Percentiles rank a stretch among this genome's conserved stretches.
Evolutionary conservation across 352 stramenopile genomes (phyloP).

Genomic region (Aphanomyces euteiches): DNA sequence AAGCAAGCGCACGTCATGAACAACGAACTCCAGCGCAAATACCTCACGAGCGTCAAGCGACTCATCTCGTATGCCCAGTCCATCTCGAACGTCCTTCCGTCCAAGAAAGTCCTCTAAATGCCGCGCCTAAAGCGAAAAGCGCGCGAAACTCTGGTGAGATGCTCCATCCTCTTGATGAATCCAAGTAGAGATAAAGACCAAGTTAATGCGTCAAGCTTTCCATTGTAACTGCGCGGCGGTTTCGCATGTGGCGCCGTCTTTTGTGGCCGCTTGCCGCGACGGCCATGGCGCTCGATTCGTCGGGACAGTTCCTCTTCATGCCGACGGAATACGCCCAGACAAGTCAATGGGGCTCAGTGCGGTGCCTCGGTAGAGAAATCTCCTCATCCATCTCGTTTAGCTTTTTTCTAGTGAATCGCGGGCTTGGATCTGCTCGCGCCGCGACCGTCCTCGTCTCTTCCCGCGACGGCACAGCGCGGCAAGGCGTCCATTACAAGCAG

Average conservation of each 20-base stretch:
- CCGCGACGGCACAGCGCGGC: conserved; percentile 44
- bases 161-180: no score
- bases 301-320: not conserved
- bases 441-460: conserved; percentile 46
- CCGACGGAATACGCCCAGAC: not conserved
- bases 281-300: not conserved
- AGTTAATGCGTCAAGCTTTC: no score
- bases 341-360: not conserved
- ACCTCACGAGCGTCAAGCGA: conserved; percentile 97
- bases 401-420: conserved; percentile 43
- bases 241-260: no score
- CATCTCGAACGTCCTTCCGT: conserved; percentile 72
- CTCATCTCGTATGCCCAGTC: conserved; percentile 97
- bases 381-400: not conserved
- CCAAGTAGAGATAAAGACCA: no score
- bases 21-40: conserved; percentile 98
- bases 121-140: no score
- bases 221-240: no score
- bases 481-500: conserved; percentile 49
- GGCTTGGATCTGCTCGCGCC: conserved; percentile 47
- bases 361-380: not conserved
- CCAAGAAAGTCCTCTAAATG: conserved; percentile 77
- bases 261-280: no score
- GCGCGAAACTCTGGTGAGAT: no score
- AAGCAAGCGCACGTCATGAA: conserved; percentile 99